These are phyloP conservation scores for Royoungia palumana DNA, from an alignment of 768 basidiomycete species.

Conservation along the genomic window DNA sequence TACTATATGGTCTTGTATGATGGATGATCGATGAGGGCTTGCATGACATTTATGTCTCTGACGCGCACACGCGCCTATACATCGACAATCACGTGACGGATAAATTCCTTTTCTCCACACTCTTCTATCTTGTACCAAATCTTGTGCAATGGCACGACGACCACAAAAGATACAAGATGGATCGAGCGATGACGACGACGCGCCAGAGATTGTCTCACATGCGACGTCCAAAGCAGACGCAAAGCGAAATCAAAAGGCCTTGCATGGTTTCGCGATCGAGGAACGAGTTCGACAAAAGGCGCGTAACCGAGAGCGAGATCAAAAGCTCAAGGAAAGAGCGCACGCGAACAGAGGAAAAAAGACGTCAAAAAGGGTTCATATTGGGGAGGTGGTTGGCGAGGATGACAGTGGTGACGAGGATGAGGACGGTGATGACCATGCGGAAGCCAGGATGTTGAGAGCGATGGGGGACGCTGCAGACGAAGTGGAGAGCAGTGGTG, in stretches of 20 bases:
- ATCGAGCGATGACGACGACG: slow-evolving; percentile 41
- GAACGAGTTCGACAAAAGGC: slow-evolving; percentile 42
- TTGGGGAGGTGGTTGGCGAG: slow-evolving; percentile 17
- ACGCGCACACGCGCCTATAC: too few species aligned
- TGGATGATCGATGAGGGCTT: too few species aligned
- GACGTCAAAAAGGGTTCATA: slow-evolving; percentile 13
- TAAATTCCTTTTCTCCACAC: too few species aligned
- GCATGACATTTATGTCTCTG: too few species aligned
- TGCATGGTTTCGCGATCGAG: slow-evolving; percentile 35
- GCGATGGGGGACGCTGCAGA: slow-evolving; percentile 28
- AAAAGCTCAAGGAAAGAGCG: slow-evolving; percentile 48
- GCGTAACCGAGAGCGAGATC: slow-evolving; percentile 47
- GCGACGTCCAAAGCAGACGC: slow-evolving; percentile 42
- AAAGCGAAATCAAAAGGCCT: slow-evolving; percentile 35
- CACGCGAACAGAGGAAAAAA: slow-evolving; percentile 16
- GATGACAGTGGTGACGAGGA: slow-evolving; percentile 18
- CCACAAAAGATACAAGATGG: slow-evolving; percentile 7
- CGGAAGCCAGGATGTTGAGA: slow-evolving; percentile 26
- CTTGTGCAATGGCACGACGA: slow-evolving; percentile 19
- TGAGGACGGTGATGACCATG: slow-evolving; percentile 23
- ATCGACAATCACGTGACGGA: too few species aligned
- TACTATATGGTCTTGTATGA: not conserved
- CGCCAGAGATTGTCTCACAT: slow-evolving; percentile 51
- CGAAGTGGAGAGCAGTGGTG: slow-evolving; percentile 19
- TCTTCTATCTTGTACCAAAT: not conserved